A percentile compares a stretch with the other conserved stretches of the same genome.
These are phyloP conservation scores for Sugiyamaella floridensis DNA, from an alignment of 805 yeast species.

Conservation along the genomic window DNA sequence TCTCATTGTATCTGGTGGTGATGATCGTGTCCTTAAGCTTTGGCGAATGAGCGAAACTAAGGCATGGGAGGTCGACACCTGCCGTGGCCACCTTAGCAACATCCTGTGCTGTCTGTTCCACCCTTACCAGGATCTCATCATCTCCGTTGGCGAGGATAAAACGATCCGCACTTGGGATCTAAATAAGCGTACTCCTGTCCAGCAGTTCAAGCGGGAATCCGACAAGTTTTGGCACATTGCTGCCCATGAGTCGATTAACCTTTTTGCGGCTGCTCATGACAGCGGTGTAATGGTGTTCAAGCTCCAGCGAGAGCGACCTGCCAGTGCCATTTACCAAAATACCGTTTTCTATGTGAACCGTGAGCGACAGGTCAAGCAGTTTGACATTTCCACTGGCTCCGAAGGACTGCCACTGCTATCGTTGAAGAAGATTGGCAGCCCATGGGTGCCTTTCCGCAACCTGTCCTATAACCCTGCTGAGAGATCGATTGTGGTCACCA, in stretches of 20 bases:
- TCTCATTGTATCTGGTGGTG: constrained; percentile 90
- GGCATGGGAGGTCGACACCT: constrained; percentile 99
- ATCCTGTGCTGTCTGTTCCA: constrained; percentile 87
- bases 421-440: constrained; percentile 73
- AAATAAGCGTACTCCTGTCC: constrained; percentile 86
- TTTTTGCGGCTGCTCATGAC: constrained; percentile 96
- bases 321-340: constrained; percentile 67
- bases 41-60: constrained; percentile 98
- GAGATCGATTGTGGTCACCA: constrained; percentile 73
- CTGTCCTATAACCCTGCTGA: constrained; percentile 91
- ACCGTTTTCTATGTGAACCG: constrained; percentile 67
- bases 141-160: constrained; percentile 93
- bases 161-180: constrained; percentile 96
- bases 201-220: constrained; percentile 86
- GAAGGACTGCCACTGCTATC: constrained; percentile 73
- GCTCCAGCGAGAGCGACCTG: constrained; percentile 95
- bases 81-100: constrained; percentile 95
- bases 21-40: constrained; percentile 87
- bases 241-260: constrained; percentile 81
- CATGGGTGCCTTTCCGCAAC: constrained; percentile 80
- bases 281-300: constrained; percentile 97
- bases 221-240: constrained; percentile 93
- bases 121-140: constrained; percentile 83
- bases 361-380: constrained; percentile 80
- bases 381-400: constrained; percentile 58